Conservation (phyloP, 306 rosid species). For the Cucumis sativus region DNA sequence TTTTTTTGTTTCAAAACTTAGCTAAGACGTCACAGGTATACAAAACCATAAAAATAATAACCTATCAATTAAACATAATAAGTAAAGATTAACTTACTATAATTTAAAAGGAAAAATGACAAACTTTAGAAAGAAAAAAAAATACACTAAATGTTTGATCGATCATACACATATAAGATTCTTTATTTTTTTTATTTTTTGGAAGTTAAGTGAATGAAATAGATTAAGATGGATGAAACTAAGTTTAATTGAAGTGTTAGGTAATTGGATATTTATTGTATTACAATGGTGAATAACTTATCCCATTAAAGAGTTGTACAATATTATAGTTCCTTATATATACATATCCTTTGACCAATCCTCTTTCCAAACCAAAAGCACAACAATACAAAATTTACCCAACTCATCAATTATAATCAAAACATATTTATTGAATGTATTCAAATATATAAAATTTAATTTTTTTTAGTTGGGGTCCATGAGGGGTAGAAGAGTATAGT, state of each 20-base stretch:
- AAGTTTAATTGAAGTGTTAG: neutral
- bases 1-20: no score
- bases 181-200: no score
- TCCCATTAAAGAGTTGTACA: neutral
- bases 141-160: neutral
- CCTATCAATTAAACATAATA: no score
- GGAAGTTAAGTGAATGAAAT: neutral
- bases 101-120: neutral
- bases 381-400: neutral
- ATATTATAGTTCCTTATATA: neutral
- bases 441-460: no score
- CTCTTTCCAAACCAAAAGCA: neutral
- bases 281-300: neutral
- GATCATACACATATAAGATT: neutral
- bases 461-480: neutral
- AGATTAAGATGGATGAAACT: neutral
- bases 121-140: neutral
- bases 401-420: neutral
- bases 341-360: neutral
- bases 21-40: no score
- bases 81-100: no score
- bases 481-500: neutral
- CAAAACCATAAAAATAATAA: no score
- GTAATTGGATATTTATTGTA: neutral
- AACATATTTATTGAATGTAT: neutral